Evolutionary conservation across 352 stramenopile genomes (phyloP), one percentile per base, ranked within the genome.

Genomic region (Phytophthora pini): DNA sequence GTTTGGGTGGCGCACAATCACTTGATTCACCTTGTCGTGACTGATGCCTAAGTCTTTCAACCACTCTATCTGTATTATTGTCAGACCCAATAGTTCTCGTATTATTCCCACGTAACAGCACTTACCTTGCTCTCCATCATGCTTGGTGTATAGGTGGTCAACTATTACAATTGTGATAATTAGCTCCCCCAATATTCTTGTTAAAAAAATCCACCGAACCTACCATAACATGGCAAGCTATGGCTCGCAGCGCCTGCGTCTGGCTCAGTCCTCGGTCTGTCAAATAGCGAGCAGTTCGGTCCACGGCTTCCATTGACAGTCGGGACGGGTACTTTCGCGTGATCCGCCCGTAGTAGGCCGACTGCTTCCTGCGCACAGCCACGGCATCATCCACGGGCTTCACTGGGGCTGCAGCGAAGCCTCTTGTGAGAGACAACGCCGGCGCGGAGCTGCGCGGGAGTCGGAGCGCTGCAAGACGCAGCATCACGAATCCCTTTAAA

Each of bases 71-170:
- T 83, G 27, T 22, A 22, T 40, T 40, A 7, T 17, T 40, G 4
- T 15, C 44, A 56, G 0, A 20, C 17, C 8, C 24, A 40, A 38
- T 27, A 34, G 22, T 53, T 13, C 36, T 24, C 10, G 41, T 40
- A 9, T 38, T 36, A 36, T 51, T 13, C 22, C n/a, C 15, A 20
- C 13, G 17, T 26, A 58, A 20, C 13, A 40, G 15, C 24, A 0
- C 48, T 26, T 34, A 83, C 77, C 66, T 86, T 86, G 40, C 59
- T 67, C 15, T 80, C 61, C 61, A 86, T 78, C 24, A 73, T 72
- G 13, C 67, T 31, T 2, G 24, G 20, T 22, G 68, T 46, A 24
- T 83, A 86, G 36, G 46, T 47, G 5, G 55, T 62, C 12, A 20
- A 2, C 11, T 27, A 27, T 17, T 22, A 2, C 44, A 12, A 24